Conservation (phyloP, 2,329 filamentous ascomycete genomes). For the Pezicula rhizophila region DNA sequence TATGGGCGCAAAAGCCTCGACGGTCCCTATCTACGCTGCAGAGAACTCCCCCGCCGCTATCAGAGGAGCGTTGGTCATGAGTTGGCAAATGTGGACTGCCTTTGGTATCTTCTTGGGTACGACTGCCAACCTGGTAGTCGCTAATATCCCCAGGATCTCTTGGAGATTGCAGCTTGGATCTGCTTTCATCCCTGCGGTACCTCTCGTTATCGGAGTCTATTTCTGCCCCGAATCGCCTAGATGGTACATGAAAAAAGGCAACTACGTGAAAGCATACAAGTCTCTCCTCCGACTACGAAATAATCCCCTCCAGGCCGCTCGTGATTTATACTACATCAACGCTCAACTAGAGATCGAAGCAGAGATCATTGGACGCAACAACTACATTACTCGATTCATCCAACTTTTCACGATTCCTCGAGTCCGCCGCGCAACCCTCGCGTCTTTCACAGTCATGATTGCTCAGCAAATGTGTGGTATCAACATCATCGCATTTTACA, state of each 20-base stretch:
- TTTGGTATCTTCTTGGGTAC: conserved; percentile 49
- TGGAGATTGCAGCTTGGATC: conserved; percentile 60
- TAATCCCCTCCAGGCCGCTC: conserved; percentile 51
- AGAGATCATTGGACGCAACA: conserved; percentile 41
- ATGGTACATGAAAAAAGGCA: conserved; percentile 47
- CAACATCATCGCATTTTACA: conserved; percentile 66
- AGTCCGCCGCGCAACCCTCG: conserved; percentile 65
- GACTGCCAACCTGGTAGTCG: conserved; percentile 35
- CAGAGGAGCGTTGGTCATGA: conserved; percentile 62
- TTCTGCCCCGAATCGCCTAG: conserved; percentile 58
- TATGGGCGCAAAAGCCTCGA: conserved; percentile 49
- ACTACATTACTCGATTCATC: conserved; percentile 54
- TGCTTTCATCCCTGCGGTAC: conserved; percentile 53
- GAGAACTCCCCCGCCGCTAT: conserved; percentile 45
- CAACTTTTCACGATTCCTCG: conserved; percentile 66
- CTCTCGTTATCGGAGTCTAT: conserved; percentile 53
- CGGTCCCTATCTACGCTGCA: conserved; percentile 43
- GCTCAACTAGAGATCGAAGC: conserved; percentile 39
- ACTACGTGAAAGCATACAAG: conserved; percentile 45
- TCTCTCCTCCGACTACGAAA: conserved; percentile 53
- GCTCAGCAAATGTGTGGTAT: conserved; percentile 24
- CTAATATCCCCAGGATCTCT: conserved; percentile 46
- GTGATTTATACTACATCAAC: conserved; percentile 55
- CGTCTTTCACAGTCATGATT: conserved; percentile 73
- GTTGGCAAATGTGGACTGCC: conserved; percentile 67